These are phyloP conservation scores for Sphagnum tenellum DNA, from an alignment of 225 moss, liverwort and hornwort species.

Conservation along the genomic window DNA sequence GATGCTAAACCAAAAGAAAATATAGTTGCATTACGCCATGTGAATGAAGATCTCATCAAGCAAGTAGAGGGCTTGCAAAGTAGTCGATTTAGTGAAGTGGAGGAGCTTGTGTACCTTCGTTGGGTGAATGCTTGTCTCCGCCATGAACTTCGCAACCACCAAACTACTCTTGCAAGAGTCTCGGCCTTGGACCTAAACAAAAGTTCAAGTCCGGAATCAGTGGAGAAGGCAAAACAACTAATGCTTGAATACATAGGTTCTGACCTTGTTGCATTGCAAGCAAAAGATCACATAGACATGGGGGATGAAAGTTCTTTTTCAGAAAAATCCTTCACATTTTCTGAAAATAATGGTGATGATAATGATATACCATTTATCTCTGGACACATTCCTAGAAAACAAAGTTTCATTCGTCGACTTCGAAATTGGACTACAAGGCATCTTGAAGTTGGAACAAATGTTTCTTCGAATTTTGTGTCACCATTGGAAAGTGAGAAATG, in stretches of 20 bases:
- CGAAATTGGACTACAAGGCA: conserved; percentile 59
- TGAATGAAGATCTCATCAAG: conserved; percentile 56
- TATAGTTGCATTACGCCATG: conserved; percentile 45
- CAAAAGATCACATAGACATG: conserved; percentile 32
- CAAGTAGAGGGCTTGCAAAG: conserved; percentile 78
- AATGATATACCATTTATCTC: conserved; percentile 45
- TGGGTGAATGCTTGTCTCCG: conserved; percentile 83
- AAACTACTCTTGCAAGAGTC: conserved; percentile 30
- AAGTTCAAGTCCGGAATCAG: conserved; percentile 60
- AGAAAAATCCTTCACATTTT: conserved; percentile 33
- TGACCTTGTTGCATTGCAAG: conserved; percentile 20
- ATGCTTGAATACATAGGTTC: conserved; percentile 68
- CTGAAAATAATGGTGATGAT: conserved; percentile 14
- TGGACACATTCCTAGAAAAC: conserved; percentile 24
- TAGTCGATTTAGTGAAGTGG: conserved; percentile 78
- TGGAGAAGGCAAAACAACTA: conserved; percentile 52
- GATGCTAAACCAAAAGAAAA: conserved; percentile 55
- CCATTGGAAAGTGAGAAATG: conserved; percentile 22
- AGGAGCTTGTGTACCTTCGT: conserved; percentile 83
- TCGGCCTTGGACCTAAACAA: conserved; percentile 59
- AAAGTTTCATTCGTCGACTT: conserved; percentile 51
- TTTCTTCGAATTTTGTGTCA: conserved; percentile 11
- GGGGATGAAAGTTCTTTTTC: conserved; percentile 47
- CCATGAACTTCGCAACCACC: conserved; percentile 57
- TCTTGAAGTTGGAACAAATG: conserved; percentile 21